phyloP scores from a whole-genome alignment of 495 filamentous ascomycete genomes.

The Xylaria venustula region DNA sequence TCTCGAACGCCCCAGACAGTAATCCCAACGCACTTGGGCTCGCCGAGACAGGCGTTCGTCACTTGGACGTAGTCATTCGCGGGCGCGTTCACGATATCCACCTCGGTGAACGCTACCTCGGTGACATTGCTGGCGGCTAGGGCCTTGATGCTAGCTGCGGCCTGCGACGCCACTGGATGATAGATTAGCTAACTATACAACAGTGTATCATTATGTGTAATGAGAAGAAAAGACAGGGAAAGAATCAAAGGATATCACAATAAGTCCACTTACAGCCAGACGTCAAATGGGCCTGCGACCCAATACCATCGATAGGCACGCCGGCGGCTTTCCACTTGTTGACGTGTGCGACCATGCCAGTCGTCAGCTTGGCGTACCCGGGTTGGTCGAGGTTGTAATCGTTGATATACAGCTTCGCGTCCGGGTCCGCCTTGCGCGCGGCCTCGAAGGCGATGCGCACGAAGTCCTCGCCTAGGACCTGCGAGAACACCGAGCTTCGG shows the following conservation, averaged over 20 bases:
- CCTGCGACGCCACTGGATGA: constrained; percentile 33
- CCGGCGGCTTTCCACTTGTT: constrained; percentile 64
- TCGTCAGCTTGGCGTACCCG: constrained; percentile 50
- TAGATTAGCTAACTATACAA: too few relatives aligned
- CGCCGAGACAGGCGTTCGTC: constrained; percentile 61
- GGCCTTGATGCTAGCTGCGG: constrained; percentile 53
- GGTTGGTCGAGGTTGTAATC: constrained; percentile 62
- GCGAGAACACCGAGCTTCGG: constrained; percentile 56
- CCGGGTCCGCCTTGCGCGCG: constrained; percentile 57
- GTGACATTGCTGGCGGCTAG: constrained; percentile 51
- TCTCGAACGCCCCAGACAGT: constrained; percentile 78
- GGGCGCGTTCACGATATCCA: constrained; percentile 61
- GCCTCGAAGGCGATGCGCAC: constrained; percentile 63
- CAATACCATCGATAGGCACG: constrained; percentile 72
- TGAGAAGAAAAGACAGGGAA: too few relatives aligned
- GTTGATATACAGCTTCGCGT: constrained; percentile 65
- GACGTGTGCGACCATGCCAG: constrained; percentile 62
- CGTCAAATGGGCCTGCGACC: constrained; percentile 62
- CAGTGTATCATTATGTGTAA: too few relatives aligned
- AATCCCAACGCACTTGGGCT: constrained; percentile 68
- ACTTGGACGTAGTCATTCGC: constrained; percentile 61
- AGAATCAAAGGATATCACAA: too few relatives aligned
- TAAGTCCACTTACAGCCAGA: constrained; percentile 36
- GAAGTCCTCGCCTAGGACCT: constrained; percentile 56
- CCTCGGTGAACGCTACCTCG: constrained; percentile 64